These are phyloP conservation scores for Naganishia randhawae DNA, from an alignment of 768 basidiomycete genomes.

Conservation along the genomic window DNA sequence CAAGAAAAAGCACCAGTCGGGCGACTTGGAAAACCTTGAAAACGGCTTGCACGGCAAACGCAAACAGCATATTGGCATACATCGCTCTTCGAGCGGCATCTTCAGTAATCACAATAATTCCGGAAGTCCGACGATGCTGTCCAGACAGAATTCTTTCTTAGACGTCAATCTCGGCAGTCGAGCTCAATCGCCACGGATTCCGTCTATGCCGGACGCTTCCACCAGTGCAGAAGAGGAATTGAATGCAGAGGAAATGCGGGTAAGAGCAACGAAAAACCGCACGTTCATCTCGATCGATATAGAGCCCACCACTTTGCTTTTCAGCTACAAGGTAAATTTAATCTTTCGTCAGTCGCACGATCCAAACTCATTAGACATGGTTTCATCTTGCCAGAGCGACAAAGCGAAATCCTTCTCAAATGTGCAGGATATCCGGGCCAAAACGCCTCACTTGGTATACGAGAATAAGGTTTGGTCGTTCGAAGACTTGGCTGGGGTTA, in stretches of 20 bases:
- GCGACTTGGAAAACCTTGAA: constrained; percentile 6
- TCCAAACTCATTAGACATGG: constrained; percentile 48
- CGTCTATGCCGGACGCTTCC: not conserved
- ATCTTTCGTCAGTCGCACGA: not conserved
- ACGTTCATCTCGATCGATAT: constrained; percentile 77
- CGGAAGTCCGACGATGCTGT: constrained; percentile 2
- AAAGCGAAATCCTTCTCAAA: constrained; percentile 48
- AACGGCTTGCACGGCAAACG: not conserved
- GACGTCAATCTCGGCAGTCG: not conserved
- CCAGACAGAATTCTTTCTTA: constrained; percentile 4
- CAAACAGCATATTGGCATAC: not conserved
- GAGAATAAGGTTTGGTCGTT: constrained; percentile 49
- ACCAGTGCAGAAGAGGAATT: not conserved
- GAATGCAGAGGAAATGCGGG: constrained; percentile 52
- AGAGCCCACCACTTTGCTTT: constrained; percentile 58
- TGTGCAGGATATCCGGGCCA: constrained; percentile 75
- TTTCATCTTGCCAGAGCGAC: constrained; percentile 36
- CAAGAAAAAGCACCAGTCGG: constrained; percentile 20
- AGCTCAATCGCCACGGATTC: not conserved
- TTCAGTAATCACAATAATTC: not conserved
- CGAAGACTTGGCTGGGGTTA: constrained; percentile 47
- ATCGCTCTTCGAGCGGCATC: constrained; percentile 11
- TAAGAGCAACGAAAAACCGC: constrained; percentile 68
- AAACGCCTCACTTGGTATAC: constrained; percentile 74
- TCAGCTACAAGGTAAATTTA: constrained; percentile 62